Evolutionary conservation across 225 moss, liverwort and hornwort genomes (phyloP).

Genomic region (Physcomitrellopsis africana): DNA sequence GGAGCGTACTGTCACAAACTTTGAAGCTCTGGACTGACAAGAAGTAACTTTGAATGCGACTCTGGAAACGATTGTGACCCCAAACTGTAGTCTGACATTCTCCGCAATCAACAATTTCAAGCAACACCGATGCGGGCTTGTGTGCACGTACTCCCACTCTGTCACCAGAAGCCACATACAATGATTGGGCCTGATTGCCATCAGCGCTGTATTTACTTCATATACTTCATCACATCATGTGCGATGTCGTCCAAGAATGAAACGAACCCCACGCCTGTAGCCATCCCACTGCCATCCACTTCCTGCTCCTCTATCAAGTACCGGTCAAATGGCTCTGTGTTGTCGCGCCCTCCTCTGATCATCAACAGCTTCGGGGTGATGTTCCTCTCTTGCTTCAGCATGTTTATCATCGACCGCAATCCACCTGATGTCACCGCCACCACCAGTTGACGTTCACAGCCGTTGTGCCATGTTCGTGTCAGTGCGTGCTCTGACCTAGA

Average conservation of each 20-base stretch:
- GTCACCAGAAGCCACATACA: neutral
- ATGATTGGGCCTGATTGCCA: neutral
- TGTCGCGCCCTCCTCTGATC: constrained; percentile 93
- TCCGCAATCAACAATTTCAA: no score
- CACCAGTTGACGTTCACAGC: neutral
- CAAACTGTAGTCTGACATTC: no score
- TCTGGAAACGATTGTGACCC: no score
- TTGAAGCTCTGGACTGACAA: no score
- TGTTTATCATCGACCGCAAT: constrained; percentile 84
- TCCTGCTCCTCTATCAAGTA: constrained; percentile 99
- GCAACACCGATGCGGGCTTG: no score
- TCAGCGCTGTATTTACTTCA: constrained; percentile 54
- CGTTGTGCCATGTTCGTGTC: neutral
- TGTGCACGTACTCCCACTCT: no score
- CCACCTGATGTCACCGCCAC: constrained; percentile 56
- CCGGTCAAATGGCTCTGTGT: constrained; percentile 89
- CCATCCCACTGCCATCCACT: constrained; percentile 85
- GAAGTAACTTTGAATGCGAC: no score
- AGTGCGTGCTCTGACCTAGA: neutral
- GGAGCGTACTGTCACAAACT: no score
- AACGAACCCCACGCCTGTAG: constrained; percentile 92
- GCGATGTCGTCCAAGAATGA: constrained; percentile 96
- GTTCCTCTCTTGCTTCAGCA: constrained; percentile 90
- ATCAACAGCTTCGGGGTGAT: constrained; percentile 92
- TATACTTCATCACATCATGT: constrained; percentile 85